Percentiles rank a stretch among this genome's conserved stretches.
phyloP scores from a whole-genome alignment of 2,329 filamentous ascomycete genomes.

The Monosporascus cannonballus region DNA sequence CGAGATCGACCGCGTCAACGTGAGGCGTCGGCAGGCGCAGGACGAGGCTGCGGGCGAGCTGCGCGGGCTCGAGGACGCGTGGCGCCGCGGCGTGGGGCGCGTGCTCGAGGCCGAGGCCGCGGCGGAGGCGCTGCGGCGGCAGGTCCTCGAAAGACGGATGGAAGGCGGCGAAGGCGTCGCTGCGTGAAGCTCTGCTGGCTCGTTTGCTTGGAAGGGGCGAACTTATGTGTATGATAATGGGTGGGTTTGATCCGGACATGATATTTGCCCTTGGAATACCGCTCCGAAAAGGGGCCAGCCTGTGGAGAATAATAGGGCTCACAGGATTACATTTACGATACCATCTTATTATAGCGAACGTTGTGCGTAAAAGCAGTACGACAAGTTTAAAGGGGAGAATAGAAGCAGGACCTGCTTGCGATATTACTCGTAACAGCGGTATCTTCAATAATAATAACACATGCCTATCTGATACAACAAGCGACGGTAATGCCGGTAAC shows the following conservation, averaged over 20 bases:
- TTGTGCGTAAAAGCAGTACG: neutral
- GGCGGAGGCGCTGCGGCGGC: conserved; percentile 61
- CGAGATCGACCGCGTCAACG: conserved; percentile 68
- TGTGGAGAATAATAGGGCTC: too few relatives aligned
- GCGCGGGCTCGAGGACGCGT: conserved; percentile 65
- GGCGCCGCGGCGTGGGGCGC: conserved; percentile 71
- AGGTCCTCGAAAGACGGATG: conserved; percentile 60
- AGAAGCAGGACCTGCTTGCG: too few relatives aligned
- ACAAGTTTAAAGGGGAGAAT: neutral
- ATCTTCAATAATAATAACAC: neutral
- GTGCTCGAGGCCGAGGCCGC: conserved; percentile 85
- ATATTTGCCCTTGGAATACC: neutral
- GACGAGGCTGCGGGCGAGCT: conserved; percentile 68
- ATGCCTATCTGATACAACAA: neutral
- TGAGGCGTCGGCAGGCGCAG: conserved; percentile 63
- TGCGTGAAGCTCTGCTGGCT: neutral
- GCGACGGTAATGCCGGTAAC: neutral
- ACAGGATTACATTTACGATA: too few relatives aligned
- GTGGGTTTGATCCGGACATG: neutral
- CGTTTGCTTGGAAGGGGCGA: neutral
- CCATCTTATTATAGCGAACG: too few relatives aligned
- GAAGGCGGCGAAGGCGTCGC: conserved; percentile 14
- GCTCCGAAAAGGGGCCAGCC: too few relatives aligned
- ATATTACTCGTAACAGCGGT: neutral
- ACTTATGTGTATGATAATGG: neutral